Percentiles rank a stretch among this genome's conserved stretches.
These are phyloP conservation scores for Cicer bijugum DNA, from an alignment of 306 rosid species.

Conservation along the genomic window DNA sequence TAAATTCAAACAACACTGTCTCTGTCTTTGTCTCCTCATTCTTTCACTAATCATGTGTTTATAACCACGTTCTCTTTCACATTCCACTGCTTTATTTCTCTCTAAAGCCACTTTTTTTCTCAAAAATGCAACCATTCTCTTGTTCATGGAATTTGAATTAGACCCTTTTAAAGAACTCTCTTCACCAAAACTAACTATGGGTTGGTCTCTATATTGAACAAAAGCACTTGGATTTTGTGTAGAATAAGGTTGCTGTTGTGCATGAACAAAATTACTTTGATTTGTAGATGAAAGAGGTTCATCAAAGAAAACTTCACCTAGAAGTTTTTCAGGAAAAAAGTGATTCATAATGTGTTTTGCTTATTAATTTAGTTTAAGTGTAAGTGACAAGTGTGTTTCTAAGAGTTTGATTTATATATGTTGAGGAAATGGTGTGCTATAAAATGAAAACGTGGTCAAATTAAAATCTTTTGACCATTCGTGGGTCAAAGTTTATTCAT, in stretches of 20 bases:
- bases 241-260: conserved; percentile 25
- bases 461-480: conserved; percentile 26
- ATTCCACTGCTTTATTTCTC: conserved; percentile 11
- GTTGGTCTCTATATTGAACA: conserved; percentile 45
- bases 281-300: conserved; percentile 23
- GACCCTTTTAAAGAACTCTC: not conserved
- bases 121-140: conserved; percentile 55
- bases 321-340: conserved; percentile 46
- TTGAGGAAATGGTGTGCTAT: not conserved
- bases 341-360: conserved; percentile 41
- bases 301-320: conserved; percentile 54
- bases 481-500: conserved; percentile 45
- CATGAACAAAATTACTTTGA: conserved; percentile 45
- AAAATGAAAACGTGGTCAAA: conserved; percentile 61
- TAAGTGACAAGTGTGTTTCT: conserved; percentile 5
- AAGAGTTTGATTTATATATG: conserved; percentile 4
- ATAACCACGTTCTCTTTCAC: conserved; percentile 53
- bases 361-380: not conserved
- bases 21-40: conserved; percentile 72
- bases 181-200: conserved; percentile 26
- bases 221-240: conserved; percentile 52
- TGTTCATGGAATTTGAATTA: conserved; percentile 44
- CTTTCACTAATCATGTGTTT: conserved; percentile 78
- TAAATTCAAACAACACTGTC: conserved; percentile 55
- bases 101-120: conserved; percentile 35